Evolutionary conservation across 352 stramenopile genomes (phyloP).

Genomic region (Elongisporangium anandrum): DNA sequence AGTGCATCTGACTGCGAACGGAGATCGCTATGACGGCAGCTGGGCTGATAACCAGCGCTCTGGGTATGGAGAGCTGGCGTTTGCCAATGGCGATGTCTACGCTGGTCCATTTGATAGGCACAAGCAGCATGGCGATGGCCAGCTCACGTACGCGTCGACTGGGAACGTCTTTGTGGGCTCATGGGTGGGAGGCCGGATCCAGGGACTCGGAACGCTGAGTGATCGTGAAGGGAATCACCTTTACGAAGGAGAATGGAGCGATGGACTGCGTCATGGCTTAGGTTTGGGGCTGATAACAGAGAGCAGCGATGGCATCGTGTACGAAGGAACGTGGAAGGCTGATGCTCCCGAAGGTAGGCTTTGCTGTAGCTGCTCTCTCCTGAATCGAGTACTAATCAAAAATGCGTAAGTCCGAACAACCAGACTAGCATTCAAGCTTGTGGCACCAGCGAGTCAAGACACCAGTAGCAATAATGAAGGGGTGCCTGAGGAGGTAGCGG

Average conservation of each 20-base stretch:
- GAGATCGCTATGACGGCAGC: conserved; percentile 54
- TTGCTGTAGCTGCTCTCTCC: neutral
- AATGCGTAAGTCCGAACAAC: conserved; percentile 5
- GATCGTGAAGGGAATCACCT: conserved; percentile 8
- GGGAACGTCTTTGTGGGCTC: conserved; percentile 30
- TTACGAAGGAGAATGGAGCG: conserved; percentile 45
- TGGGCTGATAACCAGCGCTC: conserved; percentile 44
- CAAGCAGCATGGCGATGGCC: conserved; percentile 33
- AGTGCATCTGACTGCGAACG: conserved; percentile 26
- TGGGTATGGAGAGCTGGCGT: conserved; percentile 31
- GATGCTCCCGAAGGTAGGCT: conserved; percentile 18
- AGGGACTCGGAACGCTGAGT: conserved; percentile 17
- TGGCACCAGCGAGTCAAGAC: neutral
- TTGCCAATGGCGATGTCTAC: conserved; percentile 30
- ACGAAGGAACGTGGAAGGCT: conserved; percentile 13
- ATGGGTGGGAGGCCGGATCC: conserved; percentile 24
- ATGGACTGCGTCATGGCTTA: conserved; percentile 23
- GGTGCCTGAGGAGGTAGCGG: neutral
- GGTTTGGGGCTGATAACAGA: conserved; percentile 15
- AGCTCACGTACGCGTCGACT: conserved; percentile 18
- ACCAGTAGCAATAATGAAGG: conserved; percentile 1
- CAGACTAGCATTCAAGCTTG: conserved; percentile 9
- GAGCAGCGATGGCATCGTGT: conserved; percentile 2
- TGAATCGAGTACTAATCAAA: neutral
- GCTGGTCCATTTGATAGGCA: conserved; percentile 34